Percentiles rank a stretch among this genome's conserved stretches.
Conservation (phyloP, 169 alveolate genomes). For the Perkinsus marinus region DNA sequence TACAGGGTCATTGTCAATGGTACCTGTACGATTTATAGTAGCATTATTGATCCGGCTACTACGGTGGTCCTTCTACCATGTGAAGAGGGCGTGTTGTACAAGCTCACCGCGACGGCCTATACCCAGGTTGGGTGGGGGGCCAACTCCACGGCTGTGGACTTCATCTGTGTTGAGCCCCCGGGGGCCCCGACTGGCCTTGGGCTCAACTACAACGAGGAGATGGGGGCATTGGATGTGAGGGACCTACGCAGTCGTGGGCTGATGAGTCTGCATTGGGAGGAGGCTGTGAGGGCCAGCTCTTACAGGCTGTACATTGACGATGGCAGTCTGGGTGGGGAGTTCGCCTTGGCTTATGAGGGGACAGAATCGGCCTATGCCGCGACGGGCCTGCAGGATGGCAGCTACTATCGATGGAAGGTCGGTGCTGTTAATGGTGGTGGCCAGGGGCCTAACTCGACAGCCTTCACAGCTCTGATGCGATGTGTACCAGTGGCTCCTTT, state of each 20-base stretch:
- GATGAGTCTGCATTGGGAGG: constrained; percentile 15
- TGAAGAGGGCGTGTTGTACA: constrained; percentile 3
- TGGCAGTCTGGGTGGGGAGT: constrained; percentile 13
- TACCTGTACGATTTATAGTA: constrained; percentile 14
- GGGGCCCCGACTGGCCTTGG: background rate
- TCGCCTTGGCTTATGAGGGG: constrained; percentile 17
- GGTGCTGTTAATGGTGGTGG: constrained; percentile 17
- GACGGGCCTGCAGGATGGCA: constrained; percentile 12
- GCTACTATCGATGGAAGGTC: constrained; percentile 18
- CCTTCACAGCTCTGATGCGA: constrained; percentile 22
- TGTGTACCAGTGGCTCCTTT: constrained; percentile 2
- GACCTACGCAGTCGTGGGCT: constrained; percentile 16
- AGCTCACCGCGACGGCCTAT: constrained; percentile 16
- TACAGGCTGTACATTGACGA: constrained; percentile 18
- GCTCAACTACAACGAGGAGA: background rate
- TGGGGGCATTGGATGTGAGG: constrained; percentile 18
- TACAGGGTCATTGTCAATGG: constrained; percentile 17
- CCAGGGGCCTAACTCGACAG: constrained; percentile 3
- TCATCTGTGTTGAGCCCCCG: constrained; percentile 16
- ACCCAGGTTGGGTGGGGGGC: constrained; percentile 12
- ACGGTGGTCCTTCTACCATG: constrained; percentile 1
- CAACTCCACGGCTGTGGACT: constrained; percentile 5
- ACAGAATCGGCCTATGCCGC: background rate
- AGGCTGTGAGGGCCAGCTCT: background rate
- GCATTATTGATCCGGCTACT: constrained; percentile 9